Evolutionary conservation across 208 protist species (phyloP), one percentile per base, ranked within the genome.

Genomic region (Trypanosoma caninum): DNA sequence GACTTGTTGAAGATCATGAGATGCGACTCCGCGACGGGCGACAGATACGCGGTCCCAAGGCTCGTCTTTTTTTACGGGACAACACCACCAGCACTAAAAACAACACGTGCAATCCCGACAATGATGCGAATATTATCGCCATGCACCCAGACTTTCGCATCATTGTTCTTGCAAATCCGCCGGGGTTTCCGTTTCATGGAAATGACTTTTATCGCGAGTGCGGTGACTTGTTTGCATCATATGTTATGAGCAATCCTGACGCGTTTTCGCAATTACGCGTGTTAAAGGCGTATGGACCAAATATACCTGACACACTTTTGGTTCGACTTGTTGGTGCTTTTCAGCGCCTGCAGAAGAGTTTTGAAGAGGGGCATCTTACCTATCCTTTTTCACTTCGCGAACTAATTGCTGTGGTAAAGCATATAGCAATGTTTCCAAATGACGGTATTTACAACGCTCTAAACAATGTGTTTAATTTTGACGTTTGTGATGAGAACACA

Each of bases 181-280:
- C 94, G 0, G 94, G 93, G 16, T 97, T 91, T 70, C 96, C 95
- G 0, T 97, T 98, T 68, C 82, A 97, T 65, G 96, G 94, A 54
- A 97, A 97, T 63, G 91, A 97, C 75, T 97, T 98, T 58, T 97
- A 94, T 71, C 74, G 78, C 33, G 85, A 89, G 56, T 91, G 87
- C 59, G 93, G 96, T 10, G 96, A 97, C 55, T 72, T 97, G 42
- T 98, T 98, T 59, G 73, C 76, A 9, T 82, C 76, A 22, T 95
- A 97, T 68, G 84, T 93, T 18, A 83, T 98, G 65, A 79, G 86
- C 56, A 98, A 98, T 62, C 93, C 94, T 0, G 89, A 95, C 56
- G 57, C 52, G 3, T 69, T 63, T 25, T 93, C 83, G 27, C 91
- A 98, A 79, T 44, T 97, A 58, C 64, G 73, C 3, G 75, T 94